phyloP scores from a whole-genome alignment of 345 rosid species.

The Trapa bicornis region DNA sequence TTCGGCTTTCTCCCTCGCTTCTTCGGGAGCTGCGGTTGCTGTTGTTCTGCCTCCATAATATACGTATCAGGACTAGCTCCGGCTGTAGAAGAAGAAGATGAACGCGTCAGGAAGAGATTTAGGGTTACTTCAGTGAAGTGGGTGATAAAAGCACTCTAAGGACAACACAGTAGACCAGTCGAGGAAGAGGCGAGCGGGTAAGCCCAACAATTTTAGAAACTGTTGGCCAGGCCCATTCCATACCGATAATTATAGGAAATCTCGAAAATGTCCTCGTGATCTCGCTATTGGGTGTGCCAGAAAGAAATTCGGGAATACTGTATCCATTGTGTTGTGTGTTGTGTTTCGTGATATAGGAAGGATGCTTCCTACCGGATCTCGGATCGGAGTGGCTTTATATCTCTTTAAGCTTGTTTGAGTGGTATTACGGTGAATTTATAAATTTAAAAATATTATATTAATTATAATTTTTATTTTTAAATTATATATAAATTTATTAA shows the following conservation, averaged over 20 bases:
- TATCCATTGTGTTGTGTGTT: too few species aligned
- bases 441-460: too few species aligned
- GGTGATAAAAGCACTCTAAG: not conserved
- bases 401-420: too few species aligned
- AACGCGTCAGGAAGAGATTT: not conserved
- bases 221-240: not conserved
- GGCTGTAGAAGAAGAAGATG: not conserved
- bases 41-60: slow-evolving; percentile 23
- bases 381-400: too few species aligned
- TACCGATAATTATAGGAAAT: not conserved
- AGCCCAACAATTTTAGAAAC: not conserved
- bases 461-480: too few species aligned
- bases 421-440: too few species aligned
- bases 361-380: too few species aligned
- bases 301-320: not conserved
- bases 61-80: not conserved
- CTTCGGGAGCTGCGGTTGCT: slow-evolving; percentile 34
- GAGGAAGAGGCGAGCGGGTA: not conserved
- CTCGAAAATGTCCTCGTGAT: not conserved
- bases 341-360: too few species aligned
- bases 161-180: not conserved
- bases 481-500: too few species aligned
- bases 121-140: not conserved
- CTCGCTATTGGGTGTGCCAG: not conserved
- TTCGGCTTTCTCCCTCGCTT: slow-evolving; percentile 93